A percentile compares a stretch with the other conserved stretches of the same genome.
Evolutionary conservation across 306 rosid species (phyloP).

Genomic region (Senna tora): DNA sequence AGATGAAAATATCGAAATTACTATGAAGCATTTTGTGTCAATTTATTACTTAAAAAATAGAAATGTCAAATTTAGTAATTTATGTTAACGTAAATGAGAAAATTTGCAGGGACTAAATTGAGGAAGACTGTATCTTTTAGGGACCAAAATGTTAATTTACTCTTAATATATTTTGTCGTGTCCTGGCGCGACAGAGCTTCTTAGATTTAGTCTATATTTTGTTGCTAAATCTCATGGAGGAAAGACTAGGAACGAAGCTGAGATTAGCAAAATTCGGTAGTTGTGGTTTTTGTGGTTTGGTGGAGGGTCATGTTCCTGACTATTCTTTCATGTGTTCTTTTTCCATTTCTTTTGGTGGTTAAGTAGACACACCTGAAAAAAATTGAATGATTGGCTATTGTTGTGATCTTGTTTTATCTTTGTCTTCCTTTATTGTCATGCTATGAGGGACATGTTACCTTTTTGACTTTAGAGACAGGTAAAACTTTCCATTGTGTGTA

Average conservation of each 20-base stretch:
- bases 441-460: not conserved
- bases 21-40: too few relatives aligned
- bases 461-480: constrained; percentile 31
- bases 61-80: too few relatives aligned
- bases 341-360: constrained; percentile 30
- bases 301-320: constrained; percentile 19
- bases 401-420: constrained; percentile 2
- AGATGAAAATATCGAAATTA: too few relatives aligned
- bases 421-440: constrained; percentile 11
- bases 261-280: constrained; percentile 18
- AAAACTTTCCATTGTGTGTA: not conserved
- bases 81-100: too few relatives aligned
- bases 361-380: constrained; percentile 21
- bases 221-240: not conserved
- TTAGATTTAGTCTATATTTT: not conserved
- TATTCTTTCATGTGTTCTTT: not conserved
- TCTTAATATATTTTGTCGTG: not conserved
- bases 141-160: too few relatives aligned
- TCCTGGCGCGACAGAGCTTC: not conserved
- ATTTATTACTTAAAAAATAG: too few relatives aligned
- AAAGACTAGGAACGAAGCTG: not conserved
- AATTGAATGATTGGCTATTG: constrained; percentile 26
- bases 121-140: too few relatives aligned
- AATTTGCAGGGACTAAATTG: too few relatives aligned
- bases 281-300: constrained; percentile 20